Conservation (phyloP, 148 eudicot species). For the Drosera capensis region DNA sequence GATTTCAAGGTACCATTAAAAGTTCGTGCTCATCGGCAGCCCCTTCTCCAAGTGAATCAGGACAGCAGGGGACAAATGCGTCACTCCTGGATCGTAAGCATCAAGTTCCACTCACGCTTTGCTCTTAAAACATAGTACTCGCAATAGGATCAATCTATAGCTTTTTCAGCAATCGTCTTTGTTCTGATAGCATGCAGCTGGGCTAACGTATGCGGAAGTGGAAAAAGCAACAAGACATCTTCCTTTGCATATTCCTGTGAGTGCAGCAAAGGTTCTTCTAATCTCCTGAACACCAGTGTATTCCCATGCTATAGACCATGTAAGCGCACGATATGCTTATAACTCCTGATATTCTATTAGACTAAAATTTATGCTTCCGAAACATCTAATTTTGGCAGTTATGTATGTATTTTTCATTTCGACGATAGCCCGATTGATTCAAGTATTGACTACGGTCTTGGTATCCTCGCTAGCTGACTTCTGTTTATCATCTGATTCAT, state of each 20-base stretch:
- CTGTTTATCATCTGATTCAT: neutral
- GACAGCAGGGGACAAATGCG: too few relatives aligned
- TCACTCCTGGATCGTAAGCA: too few relatives aligned
- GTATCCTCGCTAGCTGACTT: neutral
- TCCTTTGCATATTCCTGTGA: constrained; percentile 21
- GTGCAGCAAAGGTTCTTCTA: constrained; percentile 38
- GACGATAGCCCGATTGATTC: neutral
- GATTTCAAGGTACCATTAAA: too few relatives aligned
- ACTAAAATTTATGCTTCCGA: neutral
- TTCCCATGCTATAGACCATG: constrained; percentile 54
- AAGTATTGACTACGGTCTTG: neutral
- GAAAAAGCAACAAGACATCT: constrained; percentile 53
- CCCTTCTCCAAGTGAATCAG: too few relatives aligned
- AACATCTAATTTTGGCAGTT: neutral
- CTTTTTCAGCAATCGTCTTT: constrained; percentile 1
- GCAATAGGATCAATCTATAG: too few relatives aligned
- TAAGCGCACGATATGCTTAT: constrained; percentile 16
- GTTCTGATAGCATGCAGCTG: constrained; percentile 41
- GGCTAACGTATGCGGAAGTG: constrained; percentile 53
- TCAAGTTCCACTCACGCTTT: too few relatives aligned
- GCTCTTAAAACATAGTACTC: too few relatives aligned
- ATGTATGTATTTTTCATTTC: too few relatives aligned
- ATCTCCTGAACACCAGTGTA: constrained; percentile 19
- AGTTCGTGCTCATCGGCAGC: too few relatives aligned
- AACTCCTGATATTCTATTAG: neutral